Evolutionary conservation across 73 alveolate species (phyloP), one percentile per base, ranked within the genome.

Genomic region (Tetrahymena thermophila): DNA sequence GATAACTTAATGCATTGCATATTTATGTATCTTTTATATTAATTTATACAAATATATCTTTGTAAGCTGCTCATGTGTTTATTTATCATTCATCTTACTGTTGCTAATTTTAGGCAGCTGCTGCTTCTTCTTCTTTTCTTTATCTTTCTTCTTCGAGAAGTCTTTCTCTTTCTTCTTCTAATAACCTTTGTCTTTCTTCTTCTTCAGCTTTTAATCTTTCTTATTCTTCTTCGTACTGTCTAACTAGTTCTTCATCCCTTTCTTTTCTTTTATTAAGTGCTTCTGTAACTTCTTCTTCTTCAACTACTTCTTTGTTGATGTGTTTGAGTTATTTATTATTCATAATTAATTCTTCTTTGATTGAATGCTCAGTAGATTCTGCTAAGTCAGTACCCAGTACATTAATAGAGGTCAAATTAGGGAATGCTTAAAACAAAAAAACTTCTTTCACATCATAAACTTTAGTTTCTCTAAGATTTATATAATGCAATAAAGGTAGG

Each of bases 81-180:
- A 2, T 38, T 85, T 83, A 38, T 42, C 19, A 35, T 15, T 94
- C 96, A 34, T 56, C 95, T 43, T 94, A 94, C 38, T 83, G 37
- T 17, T 85, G 35, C 34, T 42, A 42, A 31, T 94, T 93, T 93
- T 89, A 50, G 19, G 85, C 95, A 7, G 97, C 97, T 55, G 84
- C 93, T 42, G 95, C 97, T 55, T 85, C 97, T 28, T 94, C 97
- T 34, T 95, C 97, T 34, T 95, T 94, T 23, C 95, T 94, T 93
- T 14, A 89, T 85, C 95, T 89, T 89, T 94, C 97, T 93, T 95
- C 97, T 43, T 94, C 96, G 10, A 85, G 55, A 34, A 94, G 34
- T 85, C 96, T 84, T 25, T 50, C 85, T 23, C 93, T 94, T 38
- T 94, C 96, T 34, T 94, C 96, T 40, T 95, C 97, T 71, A 71